These are phyloP conservation scores for Paradendryphiella salina DNA, from an alignment of 2,329 filamentous ascomycete species.

Conservation along the genomic window DNA sequence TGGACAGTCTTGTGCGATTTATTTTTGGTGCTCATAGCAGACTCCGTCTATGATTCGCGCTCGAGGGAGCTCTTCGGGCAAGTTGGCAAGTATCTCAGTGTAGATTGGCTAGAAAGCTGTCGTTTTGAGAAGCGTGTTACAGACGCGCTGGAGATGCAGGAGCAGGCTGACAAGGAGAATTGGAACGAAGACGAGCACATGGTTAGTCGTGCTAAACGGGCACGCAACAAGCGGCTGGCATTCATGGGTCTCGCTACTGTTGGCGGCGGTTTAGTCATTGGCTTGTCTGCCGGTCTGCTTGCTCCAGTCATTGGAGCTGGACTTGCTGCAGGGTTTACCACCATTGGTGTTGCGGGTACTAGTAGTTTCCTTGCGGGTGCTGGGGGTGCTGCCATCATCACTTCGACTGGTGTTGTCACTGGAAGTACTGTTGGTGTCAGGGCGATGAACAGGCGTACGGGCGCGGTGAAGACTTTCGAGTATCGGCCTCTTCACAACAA, in stretches of 20 bases:
- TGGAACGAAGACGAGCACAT: constrained; percentile 98
- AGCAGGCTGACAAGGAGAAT: constrained; percentile 89
- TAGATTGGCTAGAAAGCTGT: constrained; percentile 91
- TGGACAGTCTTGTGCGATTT: constrained; percentile 98
- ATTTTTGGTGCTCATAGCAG: constrained; percentile 94
- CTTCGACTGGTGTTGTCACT: constrained; percentile 81
- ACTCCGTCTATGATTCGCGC: constrained; percentile 87
- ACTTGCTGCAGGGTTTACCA: constrained; percentile 90
- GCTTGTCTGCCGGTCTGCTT: constrained; percentile 85
- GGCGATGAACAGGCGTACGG: constrained; percentile 84
- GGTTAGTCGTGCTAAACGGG: constrained; percentile 78
- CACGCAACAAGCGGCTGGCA: constrained; percentile 80
- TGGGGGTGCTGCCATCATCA: constrained; percentile 91
- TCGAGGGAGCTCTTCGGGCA: constrained; percentile 82
- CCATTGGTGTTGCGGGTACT: constrained; percentile 89
- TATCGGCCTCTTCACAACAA: constrained; percentile 97
- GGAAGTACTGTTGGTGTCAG: constrained; percentile 83
- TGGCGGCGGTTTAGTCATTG: constrained; percentile 91
- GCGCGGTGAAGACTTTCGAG: constrained; percentile 93
- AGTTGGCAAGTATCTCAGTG: constrained; percentile 77
- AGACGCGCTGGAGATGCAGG: constrained; percentile 96
- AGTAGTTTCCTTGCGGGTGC: constrained; percentile 86
- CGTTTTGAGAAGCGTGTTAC: constrained; percentile 97
- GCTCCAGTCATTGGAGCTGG: constrained; percentile 94
- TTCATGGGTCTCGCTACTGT: constrained; percentile 98